Percentiles rank a stretch among this genome's conserved stretches.
These are phyloP conservation scores for Omphalea diandra DNA, from an alignment of 441 rosid species.

Conservation along the genomic window DNA sequence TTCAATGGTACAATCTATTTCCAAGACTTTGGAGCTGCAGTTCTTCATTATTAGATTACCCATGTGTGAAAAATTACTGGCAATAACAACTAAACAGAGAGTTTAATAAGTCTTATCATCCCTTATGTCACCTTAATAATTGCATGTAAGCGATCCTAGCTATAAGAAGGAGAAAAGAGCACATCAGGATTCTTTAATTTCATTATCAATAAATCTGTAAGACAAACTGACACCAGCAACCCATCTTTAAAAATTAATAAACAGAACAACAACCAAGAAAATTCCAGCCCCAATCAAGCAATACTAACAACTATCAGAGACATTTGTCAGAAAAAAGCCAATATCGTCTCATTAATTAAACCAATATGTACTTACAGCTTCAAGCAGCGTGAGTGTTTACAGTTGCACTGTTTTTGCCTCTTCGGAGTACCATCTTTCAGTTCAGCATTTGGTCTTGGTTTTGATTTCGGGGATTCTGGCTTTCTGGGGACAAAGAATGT, in stretches of 20 bases:
- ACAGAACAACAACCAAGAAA: conserved; percentile 7
- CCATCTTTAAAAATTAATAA: neutral
- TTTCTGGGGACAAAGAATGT: conserved; percentile 42
- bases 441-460: conserved; percentile 61
- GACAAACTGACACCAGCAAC: neutral
- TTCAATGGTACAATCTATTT: neutral
- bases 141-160: conserved; percentile 2
- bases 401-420: conserved; percentile 95
- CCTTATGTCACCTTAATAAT: neutral
- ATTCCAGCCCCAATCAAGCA: conserved; percentile 4
- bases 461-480: conserved; percentile 86
- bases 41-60: neutral
- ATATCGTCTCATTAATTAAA: conserved; percentile 15
- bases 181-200: neutral
- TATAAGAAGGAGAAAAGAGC: neutral
- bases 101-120: neutral
- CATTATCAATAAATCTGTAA: neutral
- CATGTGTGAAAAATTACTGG: neutral
- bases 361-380: conserved; percentile 65
- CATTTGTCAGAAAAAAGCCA: too few relatives aligned
- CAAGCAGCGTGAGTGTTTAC: conserved; percentile 96
- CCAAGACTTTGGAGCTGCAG: neutral
- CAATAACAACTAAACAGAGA: neutral
- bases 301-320: neutral
- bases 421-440: conserved; percentile 90